phyloP scores from a whole-genome alignment of 768 basidiomycete species.

The Lactifluus piperatus region DNA sequence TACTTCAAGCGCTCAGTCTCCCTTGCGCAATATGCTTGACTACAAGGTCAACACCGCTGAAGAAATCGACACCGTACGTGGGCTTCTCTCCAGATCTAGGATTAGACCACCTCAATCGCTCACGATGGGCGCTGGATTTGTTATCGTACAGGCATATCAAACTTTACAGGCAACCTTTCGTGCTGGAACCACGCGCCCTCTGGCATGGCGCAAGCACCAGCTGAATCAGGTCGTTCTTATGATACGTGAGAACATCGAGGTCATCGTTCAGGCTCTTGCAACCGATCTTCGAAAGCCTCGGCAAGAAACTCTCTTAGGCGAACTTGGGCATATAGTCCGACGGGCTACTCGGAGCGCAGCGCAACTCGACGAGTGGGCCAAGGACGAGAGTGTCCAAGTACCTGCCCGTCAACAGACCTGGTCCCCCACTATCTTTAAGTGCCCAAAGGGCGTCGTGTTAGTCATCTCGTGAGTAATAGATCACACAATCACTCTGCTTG shows the following conservation, averaged over 20 bases:
- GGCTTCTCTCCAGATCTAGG: background rate
- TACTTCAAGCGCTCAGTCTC: background rate
- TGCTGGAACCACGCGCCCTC: conserved; percentile 51
- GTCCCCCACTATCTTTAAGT: conserved; percentile 45
- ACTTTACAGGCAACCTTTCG: conserved; percentile 38
- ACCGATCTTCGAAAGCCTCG: conserved; percentile 24
- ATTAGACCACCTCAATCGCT: background rate
- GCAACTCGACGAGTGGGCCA: conserved; percentile 51
- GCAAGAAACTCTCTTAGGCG: conserved; percentile 26
- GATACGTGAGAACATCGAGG: conserved; percentile 51
- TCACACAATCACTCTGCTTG: background rate
- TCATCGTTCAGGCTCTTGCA: conserved; percentile 38
- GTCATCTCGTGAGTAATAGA: conserved; percentile 53
- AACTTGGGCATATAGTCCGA: conserved; percentile 36
- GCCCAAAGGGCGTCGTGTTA: conserved; percentile 53
- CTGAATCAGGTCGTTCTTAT: conserved; percentile 53
- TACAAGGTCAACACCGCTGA: conserved; percentile 2
- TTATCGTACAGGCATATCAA: conserved; percentile 1
- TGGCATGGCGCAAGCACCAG: conserved; percentile 57
- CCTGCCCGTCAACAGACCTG: conserved; percentile 41
- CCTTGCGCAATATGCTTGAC: background rate
- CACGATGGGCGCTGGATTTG: background rate
- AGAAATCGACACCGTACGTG: conserved; percentile 8
- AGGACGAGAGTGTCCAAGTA: conserved; percentile 30
- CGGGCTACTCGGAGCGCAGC: conserved; percentile 25